A percentile compares a stretch with the other conserved stretches of the same genome.
Conservation (phyloP, 768 basidiomycete species). For the Butyriboletus loyo region DNA sequence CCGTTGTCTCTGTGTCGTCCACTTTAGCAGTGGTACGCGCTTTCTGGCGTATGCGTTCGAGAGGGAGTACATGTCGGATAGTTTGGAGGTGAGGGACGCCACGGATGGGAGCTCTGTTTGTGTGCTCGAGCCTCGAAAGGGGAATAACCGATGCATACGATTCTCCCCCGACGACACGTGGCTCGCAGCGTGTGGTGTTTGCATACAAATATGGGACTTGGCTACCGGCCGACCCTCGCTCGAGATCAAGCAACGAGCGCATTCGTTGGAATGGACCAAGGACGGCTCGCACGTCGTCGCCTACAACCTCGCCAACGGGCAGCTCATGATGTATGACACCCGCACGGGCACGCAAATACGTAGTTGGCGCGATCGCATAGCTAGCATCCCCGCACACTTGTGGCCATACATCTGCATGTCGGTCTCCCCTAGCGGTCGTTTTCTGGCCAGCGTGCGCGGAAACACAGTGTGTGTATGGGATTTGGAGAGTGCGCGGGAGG, state of each 20-base stretch:
- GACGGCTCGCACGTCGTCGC: slow-evolving; percentile 18
- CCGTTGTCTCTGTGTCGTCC: slow-evolving; percentile 23
- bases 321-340: slow-evolving; percentile 24
- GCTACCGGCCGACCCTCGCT: slow-evolving; percentile 15
- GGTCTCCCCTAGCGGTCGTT: slow-evolving; percentile 16
- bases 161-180: slow-evolving; percentile 24
- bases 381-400: not conserved
- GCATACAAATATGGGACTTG: slow-evolving; percentile 25
- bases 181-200: slow-evolving; percentile 22
- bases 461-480: slow-evolving; percentile 16
- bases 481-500: slow-evolving; percentile 12
- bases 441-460: slow-evolving; percentile 21
- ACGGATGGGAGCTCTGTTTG: slow-evolving; percentile 11
- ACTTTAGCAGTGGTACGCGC: slow-evolving; percentile 21
- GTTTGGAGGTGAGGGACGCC: slow-evolving; percentile 14
- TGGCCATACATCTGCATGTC: slow-evolving; percentile 27
- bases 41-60: slow-evolving; percentile 21
- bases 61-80: slow-evolving; percentile 26
- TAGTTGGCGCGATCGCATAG: slow-evolving; percentile 15
- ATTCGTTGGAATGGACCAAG: slow-evolving; percentile 25
- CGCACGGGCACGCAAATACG: slow-evolving; percentile 17
- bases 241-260: slow-evolving; percentile 26
- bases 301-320: slow-evolving; percentile 23
- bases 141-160: slow-evolving; percentile 24
- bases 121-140: slow-evolving; percentile 23